These are phyloP conservation scores for Leptomonas pyrrhocoris DNA, from an alignment of 208 protist genomes.

Conservation along the genomic window DNA sequence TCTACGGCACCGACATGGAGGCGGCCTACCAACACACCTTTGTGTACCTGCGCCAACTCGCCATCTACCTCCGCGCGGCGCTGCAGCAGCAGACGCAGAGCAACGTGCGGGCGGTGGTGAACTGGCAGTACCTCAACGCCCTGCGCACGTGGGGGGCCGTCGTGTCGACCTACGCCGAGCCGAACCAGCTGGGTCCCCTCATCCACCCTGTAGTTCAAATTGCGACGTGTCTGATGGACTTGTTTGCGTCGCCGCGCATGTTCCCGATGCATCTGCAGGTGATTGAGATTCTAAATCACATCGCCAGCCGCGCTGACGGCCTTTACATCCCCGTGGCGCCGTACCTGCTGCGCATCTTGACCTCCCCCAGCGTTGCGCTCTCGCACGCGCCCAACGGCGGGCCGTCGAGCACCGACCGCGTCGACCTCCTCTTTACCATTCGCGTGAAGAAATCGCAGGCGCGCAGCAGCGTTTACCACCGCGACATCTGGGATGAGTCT, in stretches of 20 bases:
- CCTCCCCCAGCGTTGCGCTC: constrained; percentile 83
- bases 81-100: constrained; percentile 91
- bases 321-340: constrained; percentile 94
- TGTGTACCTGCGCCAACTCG: constrained; percentile 98
- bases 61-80: constrained; percentile 95
- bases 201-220: constrained; percentile 95
- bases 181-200: constrained; percentile 85
- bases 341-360: constrained; percentile 93
- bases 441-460: constrained; percentile 91
- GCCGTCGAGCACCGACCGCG: constrained; percentile 45
- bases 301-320: constrained; percentile 80
- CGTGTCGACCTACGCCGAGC: constrained; percentile 84
- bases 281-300: constrained; percentile 92
- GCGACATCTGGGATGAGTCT: constrained; percentile 71
- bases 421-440: constrained; percentile 89
- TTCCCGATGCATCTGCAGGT: constrained; percentile 96
- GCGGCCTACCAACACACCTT: constrained; percentile 96
- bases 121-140: constrained; percentile 97
- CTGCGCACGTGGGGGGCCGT: constrained; percentile 94
- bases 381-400: constrained; percentile 35
- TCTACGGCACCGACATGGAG: constrained; percentile 94
- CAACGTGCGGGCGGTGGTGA: constrained; percentile 94
- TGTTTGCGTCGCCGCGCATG: constrained; percentile 93
- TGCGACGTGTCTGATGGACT: constrained; percentile 80
- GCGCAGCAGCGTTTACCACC: constrained; percentile 74